Evolutionary conservation across 2,329 filamentous ascomycete species (phyloP), one percentile per base, ranked within the genome.

Genomic region (Chrysoporthe deuterocubensis): DNA sequence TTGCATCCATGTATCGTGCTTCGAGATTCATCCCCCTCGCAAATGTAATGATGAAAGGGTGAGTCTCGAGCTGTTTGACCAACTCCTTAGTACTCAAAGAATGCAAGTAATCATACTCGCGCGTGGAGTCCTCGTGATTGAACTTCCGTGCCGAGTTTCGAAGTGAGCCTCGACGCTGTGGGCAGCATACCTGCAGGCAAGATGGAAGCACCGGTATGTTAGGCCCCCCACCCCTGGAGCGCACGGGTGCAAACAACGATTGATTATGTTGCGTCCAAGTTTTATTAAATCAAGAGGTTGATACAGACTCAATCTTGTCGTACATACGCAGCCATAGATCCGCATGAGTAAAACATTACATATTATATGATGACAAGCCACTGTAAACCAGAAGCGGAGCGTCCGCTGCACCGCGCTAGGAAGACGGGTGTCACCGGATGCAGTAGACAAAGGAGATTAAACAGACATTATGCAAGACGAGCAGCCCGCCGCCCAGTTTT

Each of bases 161-260:
- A 71, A 11, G 67, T 69, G 46, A 61, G 62, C 6, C 26, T 26
- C 26, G 65, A 70, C n/a, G 59, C 70, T 13, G 67, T 71, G 1
- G 63, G 62, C 6, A 54, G 56, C 11, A 46, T 71, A 7, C 61
- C 69, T 4, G 46, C 42, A 8, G 46, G 37, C n/a, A 70, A 67
- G 59, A 65, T 68, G 14, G 54, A 66, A 43, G 60, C n/a, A 26
- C 26, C 26, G 26, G 26, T 26, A 26, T 26, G 26, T 26, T 26
- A 26, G 26, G 26, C 26, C 26, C 26, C 26, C 26, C 26, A 26
- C 26, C 26, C 26, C 26, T 26, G 26, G 26, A 26, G 26, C 26
- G 26, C 26, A 26, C 26, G 26, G 26, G 67, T 63, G 34, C 37
- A 52, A 7, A 50, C 52, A 9, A 60, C 52, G 21, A 60, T 60